phyloP scores from a whole-genome alignment of 345 rosid species.

The Salix suchowensis region DNA sequence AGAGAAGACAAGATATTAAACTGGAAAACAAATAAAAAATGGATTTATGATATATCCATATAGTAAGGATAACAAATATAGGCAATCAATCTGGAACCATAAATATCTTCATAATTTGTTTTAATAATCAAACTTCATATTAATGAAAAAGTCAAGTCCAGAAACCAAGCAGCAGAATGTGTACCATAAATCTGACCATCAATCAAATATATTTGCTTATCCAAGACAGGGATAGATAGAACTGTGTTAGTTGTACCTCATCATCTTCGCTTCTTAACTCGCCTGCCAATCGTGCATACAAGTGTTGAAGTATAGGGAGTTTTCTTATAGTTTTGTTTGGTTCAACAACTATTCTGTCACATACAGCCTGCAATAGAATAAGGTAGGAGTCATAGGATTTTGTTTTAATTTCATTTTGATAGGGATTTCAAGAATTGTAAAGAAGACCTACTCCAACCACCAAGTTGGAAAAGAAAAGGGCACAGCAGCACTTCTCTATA shows the following conservation, averaged over 20 bases:
- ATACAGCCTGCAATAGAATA: constrained; percentile 50
- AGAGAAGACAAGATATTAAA: constrained; percentile 65
- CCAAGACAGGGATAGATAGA: background rate
- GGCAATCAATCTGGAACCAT: background rate
- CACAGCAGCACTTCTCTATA: too few relatives aligned
- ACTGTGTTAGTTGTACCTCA: constrained; percentile 44
- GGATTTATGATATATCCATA: background rate
- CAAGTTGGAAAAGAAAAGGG: too few relatives aligned
- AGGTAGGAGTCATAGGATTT: background rate
- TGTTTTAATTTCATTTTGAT: background rate
- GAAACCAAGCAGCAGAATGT: background rate
- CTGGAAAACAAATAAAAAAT: constrained; percentile 34
- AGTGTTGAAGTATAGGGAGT: constrained; percentile 75
- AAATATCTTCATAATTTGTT: background rate
- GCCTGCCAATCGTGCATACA: constrained; percentile 68
- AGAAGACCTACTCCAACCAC: too few relatives aligned
- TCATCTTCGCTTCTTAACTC: constrained; percentile 71
- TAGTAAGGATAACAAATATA: background rate
- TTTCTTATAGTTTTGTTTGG: constrained; percentile 69
- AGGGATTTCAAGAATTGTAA: too few relatives aligned
- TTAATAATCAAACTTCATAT: background rate
- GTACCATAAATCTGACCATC: background rate
- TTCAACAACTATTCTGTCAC: constrained; percentile 51
- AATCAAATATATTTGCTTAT: background rate
- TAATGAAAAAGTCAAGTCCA: background rate